A percentile compares a stretch with the other conserved stretches of the same genome.
Conservation (phyloP, 2,329 filamentous ascomycete species). For the Geoglossum cookeanum region DNA sequence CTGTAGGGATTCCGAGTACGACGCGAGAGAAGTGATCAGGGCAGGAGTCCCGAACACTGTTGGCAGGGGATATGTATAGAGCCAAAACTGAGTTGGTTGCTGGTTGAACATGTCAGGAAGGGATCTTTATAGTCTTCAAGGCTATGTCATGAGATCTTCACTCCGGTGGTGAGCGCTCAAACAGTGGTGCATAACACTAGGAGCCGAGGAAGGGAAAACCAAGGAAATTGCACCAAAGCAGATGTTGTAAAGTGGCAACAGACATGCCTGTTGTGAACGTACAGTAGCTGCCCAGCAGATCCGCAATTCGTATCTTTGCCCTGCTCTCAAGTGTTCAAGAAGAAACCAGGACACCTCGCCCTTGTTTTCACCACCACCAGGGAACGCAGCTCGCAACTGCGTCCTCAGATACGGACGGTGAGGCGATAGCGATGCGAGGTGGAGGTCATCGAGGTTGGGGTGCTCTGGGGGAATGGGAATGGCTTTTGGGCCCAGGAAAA, state of each 20-base stretch:
- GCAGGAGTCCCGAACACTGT: conserved; percentile 41
- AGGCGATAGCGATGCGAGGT: conserved; percentile 46
- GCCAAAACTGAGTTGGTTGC: conserved; percentile 70
- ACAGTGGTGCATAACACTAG: background rate
- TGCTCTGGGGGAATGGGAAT: conserved; percentile 35
- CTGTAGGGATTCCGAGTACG: conserved; percentile 37
- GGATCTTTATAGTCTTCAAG: background rate
- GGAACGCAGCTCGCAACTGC: conserved; percentile 48
- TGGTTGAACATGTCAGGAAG: conserved; percentile 21
- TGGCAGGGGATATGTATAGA: conserved; percentile 44
- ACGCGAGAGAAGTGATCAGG: conserved; percentile 44
- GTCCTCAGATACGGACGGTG: conserved; percentile 37
- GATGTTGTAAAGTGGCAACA: background rate
- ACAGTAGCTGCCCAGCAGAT: conserved; percentile 90
- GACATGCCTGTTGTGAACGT: conserved; percentile 22
- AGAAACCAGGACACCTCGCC: conserved; percentile 62
- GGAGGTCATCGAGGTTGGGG: conserved; percentile 39
- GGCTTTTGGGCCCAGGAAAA: conserved; percentile 56
- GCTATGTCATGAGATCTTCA: background rate
- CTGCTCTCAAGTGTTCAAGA: conserved; percentile 47
- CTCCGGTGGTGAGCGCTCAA: background rate
- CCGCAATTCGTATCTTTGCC: conserved; percentile 72
- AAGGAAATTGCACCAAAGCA: background rate
- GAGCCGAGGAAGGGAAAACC: conserved; percentile 1
- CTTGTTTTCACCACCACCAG: conserved; percentile 26